phyloP scores from a whole-genome alignment of 2,329 filamentous ascomycete species.

The Hypoxylon sp. region DNA sequence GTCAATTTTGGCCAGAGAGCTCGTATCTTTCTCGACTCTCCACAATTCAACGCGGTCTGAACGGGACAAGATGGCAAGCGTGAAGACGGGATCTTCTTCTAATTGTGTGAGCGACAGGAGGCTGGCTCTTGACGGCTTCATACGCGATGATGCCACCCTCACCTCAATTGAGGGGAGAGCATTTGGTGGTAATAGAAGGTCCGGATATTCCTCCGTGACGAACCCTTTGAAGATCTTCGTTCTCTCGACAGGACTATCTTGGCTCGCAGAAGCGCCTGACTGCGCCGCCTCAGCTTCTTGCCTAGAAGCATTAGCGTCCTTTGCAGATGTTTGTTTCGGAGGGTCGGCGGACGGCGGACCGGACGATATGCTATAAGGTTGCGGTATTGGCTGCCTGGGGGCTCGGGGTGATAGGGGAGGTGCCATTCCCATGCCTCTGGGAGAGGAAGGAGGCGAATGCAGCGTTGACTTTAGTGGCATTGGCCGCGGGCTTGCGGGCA shows the following conservation, averaged over 20 bases:
- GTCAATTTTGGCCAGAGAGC: slow-evolving; percentile 82
- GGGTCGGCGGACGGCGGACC: slow-evolving; percentile 59
- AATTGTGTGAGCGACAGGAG: slow-evolving; percentile 79
- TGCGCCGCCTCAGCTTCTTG: slow-evolving; percentile 40
- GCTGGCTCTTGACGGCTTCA: slow-evolving; percentile 89
- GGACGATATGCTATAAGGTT: slow-evolving; percentile 73
- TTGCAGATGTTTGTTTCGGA: slow-evolving; percentile 50
- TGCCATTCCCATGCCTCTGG: slow-evolving; percentile 57
- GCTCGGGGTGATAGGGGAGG: slow-evolving; percentile 75
- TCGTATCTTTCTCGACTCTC: slow-evolving; percentile 91
- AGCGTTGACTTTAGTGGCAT: slow-evolving; percentile 60
- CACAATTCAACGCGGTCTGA: slow-evolving; percentile 82
- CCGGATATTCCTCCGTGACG: slow-evolving; percentile 85
- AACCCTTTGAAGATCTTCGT: slow-evolving; percentile 76
- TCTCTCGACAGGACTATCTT: slow-evolving; percentile 53
- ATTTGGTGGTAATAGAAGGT: slow-evolving; percentile 85
- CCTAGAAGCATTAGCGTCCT: slow-evolving; percentile 51
- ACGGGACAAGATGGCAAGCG: slow-evolving; percentile 82
- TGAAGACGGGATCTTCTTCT: slow-evolving; percentile 95
- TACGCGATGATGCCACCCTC: slow-evolving; percentile 89
- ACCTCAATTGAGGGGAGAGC: slow-evolving; percentile 86
- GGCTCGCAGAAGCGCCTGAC: slow-evolving; percentile 45
- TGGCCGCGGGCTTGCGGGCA: slow-evolving; percentile 68
- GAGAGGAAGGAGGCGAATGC: slow-evolving; percentile 73
- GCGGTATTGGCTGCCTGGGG: slow-evolving; percentile 74